Base-by-base conservation (phyloP, 148 eudicot genomes). In the Rheum nobile region DNA sequence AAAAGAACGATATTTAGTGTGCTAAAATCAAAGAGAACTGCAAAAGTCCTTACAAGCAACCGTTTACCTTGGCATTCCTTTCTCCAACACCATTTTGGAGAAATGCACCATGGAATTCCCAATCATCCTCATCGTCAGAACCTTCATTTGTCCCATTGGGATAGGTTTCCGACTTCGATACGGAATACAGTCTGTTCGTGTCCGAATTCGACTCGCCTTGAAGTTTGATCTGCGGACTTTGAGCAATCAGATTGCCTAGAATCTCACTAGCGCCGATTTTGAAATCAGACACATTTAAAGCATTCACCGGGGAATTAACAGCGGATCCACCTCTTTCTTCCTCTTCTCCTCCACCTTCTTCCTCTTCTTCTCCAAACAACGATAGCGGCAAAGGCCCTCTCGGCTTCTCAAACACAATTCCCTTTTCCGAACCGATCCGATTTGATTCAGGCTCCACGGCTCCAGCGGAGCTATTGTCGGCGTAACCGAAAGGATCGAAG, bases 71-170 rank as follows among this genome's bases (percentile, higher is more conserved):
- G 19, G 74, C 65, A 76, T 77, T 80, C 74, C 78, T 72, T 26
- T 79, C 65, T 16, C 37, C 79, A 63, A 38, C 44, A 69, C 41
- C 78, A 50, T 26, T 57, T 21, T 75, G 83, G 48, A 86, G 70
- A 71, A 52, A 42, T 12, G 96, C 93, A 82, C 83, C 90, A 75
- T 70, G 86, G 57, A 92, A 92, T 57, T 92, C 96, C 98, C 98
- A 90, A 48, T 83, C 91, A 71, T 79, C 92, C 39, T 81, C 90
- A 37, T 75, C 88, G 68, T 78, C 86, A 35, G 72, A 48, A 29
- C 54, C 84, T 55, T 75, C 77, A 46, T 54, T 63, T 31, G 35
- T 59, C 76, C 9, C 75, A 55, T 55, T 11, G 34, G 71, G 31
- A 71, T 24, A 76, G 32, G 44, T 61, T 68, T 48, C 79, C 71